Percentiles rank a stretch among this genome's conserved stretches.
These are phyloP conservation scores for Agarophyton chilense DNA, from an alignment of 23 red algal species.

Conservation along the genomic window DNA sequence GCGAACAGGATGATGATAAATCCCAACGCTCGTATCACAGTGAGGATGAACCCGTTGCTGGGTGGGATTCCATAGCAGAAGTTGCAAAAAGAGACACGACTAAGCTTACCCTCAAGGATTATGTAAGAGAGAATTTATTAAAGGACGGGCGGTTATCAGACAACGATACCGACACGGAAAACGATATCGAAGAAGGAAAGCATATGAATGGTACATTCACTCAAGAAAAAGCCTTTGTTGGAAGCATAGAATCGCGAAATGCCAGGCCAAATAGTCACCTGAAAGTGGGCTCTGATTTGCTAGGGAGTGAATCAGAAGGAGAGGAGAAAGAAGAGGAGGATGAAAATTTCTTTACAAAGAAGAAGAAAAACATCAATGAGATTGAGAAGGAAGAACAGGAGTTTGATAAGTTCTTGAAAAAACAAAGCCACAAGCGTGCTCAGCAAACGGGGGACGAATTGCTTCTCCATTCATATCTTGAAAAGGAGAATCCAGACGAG, in stretches of 20 bases:
- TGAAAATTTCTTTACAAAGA: constrained; percentile 70
- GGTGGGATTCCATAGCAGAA: constrained; percentile 74
- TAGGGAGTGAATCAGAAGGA: not conserved
- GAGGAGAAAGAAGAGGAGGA: constrained; percentile 48
- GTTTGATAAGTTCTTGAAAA: constrained; percentile 57
- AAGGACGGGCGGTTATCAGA: constrained; percentile 62
- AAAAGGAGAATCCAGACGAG: constrained; percentile 93
- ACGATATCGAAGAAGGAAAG: not conserved
- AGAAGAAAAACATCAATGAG: constrained; percentile 49
- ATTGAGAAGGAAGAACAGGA: constrained; percentile 66
- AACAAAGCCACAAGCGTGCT: constrained; percentile 33
- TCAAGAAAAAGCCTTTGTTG: not conserved
- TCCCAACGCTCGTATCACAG: constrained; percentile 6
- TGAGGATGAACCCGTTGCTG: constrained; percentile 91
- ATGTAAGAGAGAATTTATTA: constrained; percentile 71
- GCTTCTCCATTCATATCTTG: constrained; percentile 93
- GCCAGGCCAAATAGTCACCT: not conserved
- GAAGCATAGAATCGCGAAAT: too few relatives aligned
- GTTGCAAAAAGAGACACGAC: constrained; percentile 26
- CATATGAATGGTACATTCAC: not conserved
- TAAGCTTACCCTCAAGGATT: constrained; percentile 80
- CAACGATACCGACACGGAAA: constrained; percentile 40
- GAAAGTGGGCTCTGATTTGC: not conserved
- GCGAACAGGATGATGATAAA: constrained; percentile 24
- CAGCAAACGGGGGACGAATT: constrained; percentile 76